phyloP scores from a whole-genome alignment of 345 rosid genomes.

The Turnera subulata region DNA sequence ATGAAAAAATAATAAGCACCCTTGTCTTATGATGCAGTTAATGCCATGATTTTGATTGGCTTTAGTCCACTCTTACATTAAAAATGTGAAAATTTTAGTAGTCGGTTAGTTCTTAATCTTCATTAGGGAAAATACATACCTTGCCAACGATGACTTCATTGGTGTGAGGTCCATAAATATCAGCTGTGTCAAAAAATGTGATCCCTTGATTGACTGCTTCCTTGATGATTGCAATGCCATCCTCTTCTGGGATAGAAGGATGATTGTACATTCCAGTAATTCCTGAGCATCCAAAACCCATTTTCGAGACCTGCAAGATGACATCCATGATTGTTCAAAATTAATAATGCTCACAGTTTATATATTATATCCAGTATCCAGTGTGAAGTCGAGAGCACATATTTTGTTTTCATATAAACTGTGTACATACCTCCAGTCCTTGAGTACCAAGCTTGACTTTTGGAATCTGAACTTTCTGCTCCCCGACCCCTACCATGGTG shows the following conservation, averaged over 20 bases:
- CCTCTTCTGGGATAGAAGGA: constrained; percentile 30
- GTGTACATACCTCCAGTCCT: not conserved
- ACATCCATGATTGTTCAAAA: too few relatives aligned
- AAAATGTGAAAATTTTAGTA: too few relatives aligned
- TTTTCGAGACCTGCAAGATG: constrained; percentile 39
- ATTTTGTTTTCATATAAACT: too few relatives aligned
- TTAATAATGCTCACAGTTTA: too few relatives aligned
- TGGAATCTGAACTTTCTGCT: not conserved
- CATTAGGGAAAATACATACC: constrained; percentile 19
- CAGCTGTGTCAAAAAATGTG: constrained; percentile 37
- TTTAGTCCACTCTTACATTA: too few relatives aligned
- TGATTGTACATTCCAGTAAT: constrained; percentile 24
- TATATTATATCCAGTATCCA: too few relatives aligned
- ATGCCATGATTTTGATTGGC: too few relatives aligned
- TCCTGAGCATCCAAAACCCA: constrained; percentile 41
- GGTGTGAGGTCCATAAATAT: constrained; percentile 30
- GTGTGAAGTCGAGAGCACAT: too few relatives aligned
- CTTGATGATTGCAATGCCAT: constrained; percentile 29
- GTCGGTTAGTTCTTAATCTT: too few relatives aligned
- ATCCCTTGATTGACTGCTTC: constrained; percentile 27
- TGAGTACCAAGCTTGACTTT: constrained; percentile 8
- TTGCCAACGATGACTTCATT: constrained; percentile 35
- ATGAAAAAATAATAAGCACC: too few relatives aligned
- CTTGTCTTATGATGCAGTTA: too few relatives aligned
- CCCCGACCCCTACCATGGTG: too few relatives aligned